Base-by-base conservation (phyloP, 495 filamentous ascomycete species). In the Xylaria grammica region DNA sequence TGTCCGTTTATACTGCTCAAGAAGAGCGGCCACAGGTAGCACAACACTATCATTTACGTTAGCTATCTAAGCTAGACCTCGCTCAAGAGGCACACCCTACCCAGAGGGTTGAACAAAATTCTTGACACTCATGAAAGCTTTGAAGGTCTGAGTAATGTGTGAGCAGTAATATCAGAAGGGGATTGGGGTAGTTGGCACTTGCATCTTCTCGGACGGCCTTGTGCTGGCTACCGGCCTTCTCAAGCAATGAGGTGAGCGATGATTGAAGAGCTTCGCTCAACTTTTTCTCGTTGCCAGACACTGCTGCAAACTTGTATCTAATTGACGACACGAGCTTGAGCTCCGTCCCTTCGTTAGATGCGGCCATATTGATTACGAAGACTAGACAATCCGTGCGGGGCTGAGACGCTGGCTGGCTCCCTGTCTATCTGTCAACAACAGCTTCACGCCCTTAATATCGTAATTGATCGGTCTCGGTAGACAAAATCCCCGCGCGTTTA, bases 1-100 rank as follows among this genome's bases (percentile, higher is more conserved):
- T 11, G 79, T 86, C 24, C 89, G 89, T 71, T 97, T 97, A 82
- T 94, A 97, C 72, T 97, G 95, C 67, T 90, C 90, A 62, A 97
- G 75, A 26, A 99, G 82, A 19, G 88, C 86, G 9, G 86, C 83
- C 27, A 99, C 94, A 11, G 95, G 95, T 10, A 99, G 83, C 63
- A 91, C 84, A 62, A 97, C 90, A 17, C 88, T 83, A 65, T 73
- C 73, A 1, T 13, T 51, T 51, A 29, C n/a, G 40, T 46, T 34
- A 62, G 67, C 60, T 66, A 50, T 29, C 40, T 22, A 71, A 50
- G 49, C 59, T 20, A 58, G 45, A 27, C 44, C 29, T 40, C 4
- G 24, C 6, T 54, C 19, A 34, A 13, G 15, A 36, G 17, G 71
- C 77, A 58, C 74, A 84, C 76, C 74, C 69, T 55, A 76, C 72